Base-by-base conservation (phyloP, 2,329 filamentous ascomycete species). In the Pleoardoris graminearum region DNA sequence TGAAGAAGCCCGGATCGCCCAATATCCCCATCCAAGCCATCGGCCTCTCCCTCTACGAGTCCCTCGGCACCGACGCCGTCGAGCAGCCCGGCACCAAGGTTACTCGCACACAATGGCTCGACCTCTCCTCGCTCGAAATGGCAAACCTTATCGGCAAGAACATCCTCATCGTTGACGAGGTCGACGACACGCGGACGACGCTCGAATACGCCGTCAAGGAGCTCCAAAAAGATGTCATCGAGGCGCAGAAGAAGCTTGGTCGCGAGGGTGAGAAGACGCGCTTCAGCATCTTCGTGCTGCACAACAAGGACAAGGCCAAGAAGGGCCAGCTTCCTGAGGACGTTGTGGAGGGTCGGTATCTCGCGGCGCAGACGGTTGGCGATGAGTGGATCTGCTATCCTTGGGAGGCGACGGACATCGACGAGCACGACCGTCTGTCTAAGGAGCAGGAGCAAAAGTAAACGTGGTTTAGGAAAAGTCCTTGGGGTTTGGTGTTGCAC, bases 11-110 rank as follows among this genome's bases (percentile, higher is more conserved):
- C 54, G 90, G 89, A 65, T 84, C 81, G 57, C 86, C 91, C 76
- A 99, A 99, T 80, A 99, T 99, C 70, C 93, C 94, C 63, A 99
- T 99, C 77, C 94, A 99, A 82, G 94, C 94, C 60, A 99, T 99
- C 75, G 94, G 94, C 43, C 88, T 99, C 60, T 97, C 93, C 19
- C 87, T 99, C 50, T 99, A 99, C 81, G 94, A 99, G 79, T 82
- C 86, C 58, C 87, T 97, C 45, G 80, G 82, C 58, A 81, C 83
- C 53, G 79, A 78, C 46, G 77, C 80, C 51, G 81, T 90, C 68
- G 94, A 99, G 78, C 78, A 82, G 58, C 87, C 89, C 37, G 93
- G 93, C 62, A 97, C 90, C 61, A 94, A 95, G 79, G 94, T 99
- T 65, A 97, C 91, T 36, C 89, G 94, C 65, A 97, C 94, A 33